Conservation (phyloP, 192 early-diverging fungal species). For the Entrophospora sp. region DNA sequence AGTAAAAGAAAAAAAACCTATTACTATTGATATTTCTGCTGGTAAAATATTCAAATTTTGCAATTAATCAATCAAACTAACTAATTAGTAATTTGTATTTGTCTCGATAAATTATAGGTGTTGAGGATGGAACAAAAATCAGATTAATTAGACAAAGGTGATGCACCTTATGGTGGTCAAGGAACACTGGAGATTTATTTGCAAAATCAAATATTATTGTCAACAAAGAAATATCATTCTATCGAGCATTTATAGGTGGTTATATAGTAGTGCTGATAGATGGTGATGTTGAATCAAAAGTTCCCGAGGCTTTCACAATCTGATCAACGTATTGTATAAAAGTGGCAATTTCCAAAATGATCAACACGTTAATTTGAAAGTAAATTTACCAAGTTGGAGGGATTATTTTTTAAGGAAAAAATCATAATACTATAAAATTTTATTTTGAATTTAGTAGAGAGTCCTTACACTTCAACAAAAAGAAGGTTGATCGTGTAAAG, state of each 20-base stretch:
- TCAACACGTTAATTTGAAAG: constrained; percentile 84
- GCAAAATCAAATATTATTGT: constrained; percentile 73
- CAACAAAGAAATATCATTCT: constrained; percentile 68
- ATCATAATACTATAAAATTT: neutral
- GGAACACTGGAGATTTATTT: constrained; percentile 78
- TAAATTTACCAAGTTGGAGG: constrained; percentile 59
- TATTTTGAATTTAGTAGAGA: constrained; percentile 13
- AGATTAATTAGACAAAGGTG: constrained; percentile 71
- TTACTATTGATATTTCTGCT: constrained; percentile 72
- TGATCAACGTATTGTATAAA: constrained; percentile 68
- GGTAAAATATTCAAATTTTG: constrained; percentile 24
- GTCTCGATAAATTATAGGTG: constrained; percentile 33
- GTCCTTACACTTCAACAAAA: constrained; percentile 37
- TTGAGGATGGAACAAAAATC: constrained; percentile 76
- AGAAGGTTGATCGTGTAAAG: no score
- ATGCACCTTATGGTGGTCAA: constrained; percentile 63
- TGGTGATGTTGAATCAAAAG: constrained; percentile 86
- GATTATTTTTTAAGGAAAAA: neutral
- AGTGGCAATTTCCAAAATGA: constrained; percentile 62
- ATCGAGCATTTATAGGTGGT: constrained; percentile 84
- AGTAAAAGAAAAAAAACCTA: constrained; percentile 61
- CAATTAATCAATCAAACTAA: neutral
- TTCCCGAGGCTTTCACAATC: constrained; percentile 88
- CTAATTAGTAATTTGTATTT: neutral
- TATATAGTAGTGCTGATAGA: constrained; percentile 80